Base-by-base conservation (phyloP, 1,284 basidiomycete genomes). In the Termitomyces sp. region DNA sequence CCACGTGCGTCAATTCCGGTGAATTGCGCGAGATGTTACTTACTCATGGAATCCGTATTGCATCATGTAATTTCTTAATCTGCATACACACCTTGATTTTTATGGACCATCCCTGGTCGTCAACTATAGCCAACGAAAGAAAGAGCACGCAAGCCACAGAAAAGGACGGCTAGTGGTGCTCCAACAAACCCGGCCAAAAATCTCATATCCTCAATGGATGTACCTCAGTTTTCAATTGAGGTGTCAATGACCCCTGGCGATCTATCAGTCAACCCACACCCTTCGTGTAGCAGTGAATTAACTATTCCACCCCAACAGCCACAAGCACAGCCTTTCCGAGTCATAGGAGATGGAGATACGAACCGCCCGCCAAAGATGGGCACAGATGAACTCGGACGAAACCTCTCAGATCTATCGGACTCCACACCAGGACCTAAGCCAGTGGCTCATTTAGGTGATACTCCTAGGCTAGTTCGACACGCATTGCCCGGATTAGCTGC, bases 1-100 rank as follows among this genome's bases (percentile, higher is more conserved):
- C 72, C 88, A 90, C 83, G 88, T 90, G 81, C 85, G 88, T 90
- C 80, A 79, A 75, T 80, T 82, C 77, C 75, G 83, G 82, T 82
- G 75, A 83, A 79, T 62, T 65, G 64, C 62, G 60, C 66, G 64
- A 65, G 68, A 69, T 65, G 65, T 65, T 73, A 57, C 50, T 55
- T 58, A 70, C 75, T 76, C 72, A 75, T 58, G 56, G 55, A 44
- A 57, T 55, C 26, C 61, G 65, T 66, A 62, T 44, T 44, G 43
- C 26, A 30, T 49, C 21, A 28, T 49, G 61, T 65, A 63, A 66
- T 63, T 61, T 64, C 53, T 62, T 56, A 63, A 58, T 58, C 52
- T 57, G 48, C 56, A 62, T 64, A 64, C 65, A 65, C 65, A 62
- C 65, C 65, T 65, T 60, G 64, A 63, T 63, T 53, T 40, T 21